Base-by-base conservation (phyloP, 2,329 filamentous ascomycete genomes). In the Cercospora sp. region DNA sequence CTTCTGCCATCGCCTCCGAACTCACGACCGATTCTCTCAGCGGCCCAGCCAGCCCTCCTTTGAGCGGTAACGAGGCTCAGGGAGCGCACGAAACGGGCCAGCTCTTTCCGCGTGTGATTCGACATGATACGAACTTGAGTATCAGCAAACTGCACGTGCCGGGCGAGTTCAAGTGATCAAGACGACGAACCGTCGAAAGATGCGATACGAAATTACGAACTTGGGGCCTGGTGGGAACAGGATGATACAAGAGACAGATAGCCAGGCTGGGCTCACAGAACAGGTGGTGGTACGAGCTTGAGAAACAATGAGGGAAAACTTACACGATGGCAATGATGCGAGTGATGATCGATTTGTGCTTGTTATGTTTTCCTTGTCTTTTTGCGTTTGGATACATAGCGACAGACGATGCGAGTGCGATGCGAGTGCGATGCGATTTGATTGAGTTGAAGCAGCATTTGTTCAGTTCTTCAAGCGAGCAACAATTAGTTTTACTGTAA, bases 91-190 rank as follows among this genome's bases (percentile, higher is more conserved):
- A 74, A 71, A 79, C 76, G 58, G 74, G 80, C 13, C 80, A 83
- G 58, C 84, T 85, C 71, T 81, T 84, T 6, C 82, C 84, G 12
- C 87, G 85, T 5, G 76, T 83, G 40, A 73, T 79, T 30, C 76
- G 83, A 64, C 80, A 82, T 51, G 78, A 83, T 62, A 85, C 83
- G 5, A 81, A 83, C 69, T 75, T 83, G 28, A 82, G 79, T 30
- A 86, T 91, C 55, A 88, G 88, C 64, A 85, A 89, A 74, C 79
- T 92, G 61, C 89, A 91, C 75, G 85, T 93, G 18, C 90, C 90
- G 3, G 90, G 90, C 10, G 84, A 89, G 72, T 93, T 75, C 26
- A 62, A 63, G 45, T 36, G 33, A 36, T 36, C 33, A 36, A 36
- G 12, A 36, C 33, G 13, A 6, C 4, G 33, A 6, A 1, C 2